Percentiles rank a stretch among this genome's conserved stretches.
Evolutionary conservation across 768 basidiomycete species (phyloP).

Genomic region (Gyrodon lividus): DNA sequence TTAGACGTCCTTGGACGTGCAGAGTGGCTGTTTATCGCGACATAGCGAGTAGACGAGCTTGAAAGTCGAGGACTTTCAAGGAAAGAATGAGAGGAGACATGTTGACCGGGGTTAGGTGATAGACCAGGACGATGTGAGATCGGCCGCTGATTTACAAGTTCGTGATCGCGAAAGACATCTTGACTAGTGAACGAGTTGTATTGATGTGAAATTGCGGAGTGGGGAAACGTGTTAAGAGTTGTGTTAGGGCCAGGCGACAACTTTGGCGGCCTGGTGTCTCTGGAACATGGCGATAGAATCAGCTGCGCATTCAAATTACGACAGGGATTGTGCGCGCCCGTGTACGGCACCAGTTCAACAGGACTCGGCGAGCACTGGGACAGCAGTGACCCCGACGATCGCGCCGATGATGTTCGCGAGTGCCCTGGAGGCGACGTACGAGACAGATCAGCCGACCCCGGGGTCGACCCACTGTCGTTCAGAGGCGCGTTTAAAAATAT

Average conservation of each 20-base stretch:
- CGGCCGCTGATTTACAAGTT: constrained; percentile 47
- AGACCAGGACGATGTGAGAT: constrained; percentile 38
- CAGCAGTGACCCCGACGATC: constrained; percentile 16
- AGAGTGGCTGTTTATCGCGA: constrained; percentile 49
- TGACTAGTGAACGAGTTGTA: constrained; percentile 36
- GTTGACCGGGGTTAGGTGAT: constrained; percentile 38
- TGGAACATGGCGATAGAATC: constrained; percentile 43
- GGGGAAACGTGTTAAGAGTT: constrained; percentile 24
- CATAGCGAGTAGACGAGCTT: constrained; percentile 54
- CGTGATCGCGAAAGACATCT: constrained; percentile 43
- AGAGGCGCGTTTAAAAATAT: no score
- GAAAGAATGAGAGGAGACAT: constrained; percentile 35
- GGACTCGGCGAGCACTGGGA: constrained; percentile 26
- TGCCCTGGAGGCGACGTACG: constrained; percentile 28
- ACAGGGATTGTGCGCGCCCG: constrained; percentile 25
- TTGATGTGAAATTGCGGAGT: constrained; percentile 50
- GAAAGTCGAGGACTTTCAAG: constrained; percentile 59
- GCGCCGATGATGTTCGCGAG: constrained; percentile 33
- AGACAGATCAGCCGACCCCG: constrained; percentile 34
- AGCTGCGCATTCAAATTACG: constrained; percentile 47
- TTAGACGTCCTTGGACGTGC: constrained; percentile 68
- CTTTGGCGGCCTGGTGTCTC: constrained; percentile 50
- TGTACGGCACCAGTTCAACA: constrained; percentile 14
- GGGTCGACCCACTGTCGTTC: constrained; percentile 17
- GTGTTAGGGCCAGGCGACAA: constrained; percentile 44